Percentiles rank a stretch among this genome's conserved stretches.
Conservation (phyloP, 768 basidiomycete species). For the Hypholoma sublateritium region DNA sequence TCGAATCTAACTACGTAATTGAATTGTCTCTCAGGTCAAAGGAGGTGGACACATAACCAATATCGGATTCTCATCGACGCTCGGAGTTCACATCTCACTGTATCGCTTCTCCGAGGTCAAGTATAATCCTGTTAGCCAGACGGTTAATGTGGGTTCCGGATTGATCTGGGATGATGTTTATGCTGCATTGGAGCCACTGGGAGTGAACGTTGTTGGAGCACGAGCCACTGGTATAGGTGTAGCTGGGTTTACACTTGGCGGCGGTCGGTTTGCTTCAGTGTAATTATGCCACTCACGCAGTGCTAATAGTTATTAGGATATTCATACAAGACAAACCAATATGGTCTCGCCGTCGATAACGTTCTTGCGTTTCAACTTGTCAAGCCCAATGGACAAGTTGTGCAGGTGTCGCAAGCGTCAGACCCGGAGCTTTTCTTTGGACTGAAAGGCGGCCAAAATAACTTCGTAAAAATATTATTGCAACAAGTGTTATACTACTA, state of each 20-base stretch:
- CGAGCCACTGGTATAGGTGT: constrained; percentile 59
- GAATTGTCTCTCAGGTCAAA: constrained; percentile 44
- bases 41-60: constrained; percentile 60
- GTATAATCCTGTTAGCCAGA: constrained; percentile 39
- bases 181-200: constrained; percentile 44
- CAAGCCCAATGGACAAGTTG: constrained; percentile 7
- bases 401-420: constrained; percentile 3
- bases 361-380: constrained; percentile 6
- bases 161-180: constrained; percentile 68
- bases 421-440: constrained; percentile 9
- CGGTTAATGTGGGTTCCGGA: constrained; percentile 42
- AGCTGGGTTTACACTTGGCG: constrained; percentile 58
- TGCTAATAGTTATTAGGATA: constrained; percentile 40
- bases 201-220: constrained; percentile 57
- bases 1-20: background rate
- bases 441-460: constrained; percentile 4
- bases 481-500: background rate
- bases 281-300: background rate
- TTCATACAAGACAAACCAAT: constrained; percentile 64
- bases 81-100: constrained; percentile 61
- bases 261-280: constrained; percentile 32
- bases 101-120: constrained; percentile 42
- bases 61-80: constrained; percentile 58
- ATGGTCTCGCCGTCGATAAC: constrained; percentile 5
- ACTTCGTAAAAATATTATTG: background rate